These are phyloP conservation scores for Sphagnum fallax DNA, from an alignment of 228 moss, liverwort and hornwort species.

Conservation along the genomic window DNA sequence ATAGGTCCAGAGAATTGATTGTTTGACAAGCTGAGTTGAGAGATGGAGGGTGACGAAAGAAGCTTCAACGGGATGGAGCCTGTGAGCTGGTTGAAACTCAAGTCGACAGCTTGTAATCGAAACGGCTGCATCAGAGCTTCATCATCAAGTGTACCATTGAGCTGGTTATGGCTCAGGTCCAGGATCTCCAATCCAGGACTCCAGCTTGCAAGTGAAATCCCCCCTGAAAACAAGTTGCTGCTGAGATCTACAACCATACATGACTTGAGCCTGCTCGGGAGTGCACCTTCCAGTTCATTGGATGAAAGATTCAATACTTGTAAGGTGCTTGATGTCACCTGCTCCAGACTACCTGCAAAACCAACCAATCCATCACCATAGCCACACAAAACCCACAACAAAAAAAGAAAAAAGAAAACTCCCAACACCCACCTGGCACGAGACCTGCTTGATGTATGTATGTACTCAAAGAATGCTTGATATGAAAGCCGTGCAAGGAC, in stretches of 20 bases:
- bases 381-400: background rate
- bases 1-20: conserved; percentile 61
- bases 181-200: conserved; percentile 41
- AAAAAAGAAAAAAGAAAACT: background rate
- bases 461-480: too few species aligned
- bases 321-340: conserved; percentile 52
- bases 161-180: conserved; percentile 64
- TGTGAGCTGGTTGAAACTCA: conserved; percentile 66
- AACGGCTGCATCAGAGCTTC: conserved; percentile 34
- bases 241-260: conserved; percentile 73
- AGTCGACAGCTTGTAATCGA: conserved; percentile 43
- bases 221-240: conserved; percentile 55
- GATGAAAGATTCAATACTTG: conserved; percentile 49
- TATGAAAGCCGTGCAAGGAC: too few species aligned
- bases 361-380: background rate
- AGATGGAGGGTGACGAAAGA: conserved; percentile 40
- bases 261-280: conserved; percentile 48
- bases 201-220: conserved; percentile 51
- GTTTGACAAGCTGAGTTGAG: conserved; percentile 46
- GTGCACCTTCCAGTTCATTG: conserved; percentile 49
- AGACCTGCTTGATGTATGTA: too few species aligned
- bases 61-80: conserved; percentile 50
- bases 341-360: conserved; percentile 43
- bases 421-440: background rate
- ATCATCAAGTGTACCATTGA: conserved; percentile 45